Percentiles rank a stretch among this genome's conserved stretches.
Conservation (phyloP, 164 flowering plant species). For the Magnolia officinalis region DNA sequence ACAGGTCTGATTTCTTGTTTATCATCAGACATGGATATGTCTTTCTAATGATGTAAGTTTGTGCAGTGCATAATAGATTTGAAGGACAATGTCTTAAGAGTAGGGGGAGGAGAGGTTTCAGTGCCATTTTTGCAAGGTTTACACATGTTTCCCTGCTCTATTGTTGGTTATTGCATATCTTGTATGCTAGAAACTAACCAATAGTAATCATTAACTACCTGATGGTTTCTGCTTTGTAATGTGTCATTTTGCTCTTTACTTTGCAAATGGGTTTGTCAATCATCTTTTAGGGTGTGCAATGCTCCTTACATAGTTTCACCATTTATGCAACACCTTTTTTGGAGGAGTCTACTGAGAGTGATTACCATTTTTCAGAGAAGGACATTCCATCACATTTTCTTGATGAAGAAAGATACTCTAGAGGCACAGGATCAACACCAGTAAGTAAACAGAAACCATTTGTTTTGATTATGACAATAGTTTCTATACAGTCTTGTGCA, state of each 20-base stretch:
- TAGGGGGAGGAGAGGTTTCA: conserved; percentile 97
- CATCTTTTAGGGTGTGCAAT: too few relatives aligned
- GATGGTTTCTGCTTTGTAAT: not conserved
- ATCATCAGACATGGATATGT: not conserved
- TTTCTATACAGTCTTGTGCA: not conserved
- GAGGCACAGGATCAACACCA: conserved; percentile 51
- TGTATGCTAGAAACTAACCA: too few relatives aligned
- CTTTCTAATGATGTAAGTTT: conserved; percentile 14
- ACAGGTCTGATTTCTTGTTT: conserved; percentile 1
- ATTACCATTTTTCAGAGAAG: conserved; percentile 54
- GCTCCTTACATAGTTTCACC: not conserved
- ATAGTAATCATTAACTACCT: not conserved
- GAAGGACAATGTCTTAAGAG: conserved; percentile 88
- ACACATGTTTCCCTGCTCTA: conserved; percentile 1
- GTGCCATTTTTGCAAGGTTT: conserved; percentile 91
- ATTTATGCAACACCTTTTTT: not conserved
- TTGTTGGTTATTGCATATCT: too few relatives aligned
- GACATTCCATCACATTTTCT: conserved; percentile 74
- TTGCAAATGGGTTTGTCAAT: not conserved
- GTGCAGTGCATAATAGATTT: conserved; percentile 90
- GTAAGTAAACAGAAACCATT: conserved; percentile 37
- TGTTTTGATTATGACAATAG: not conserved
- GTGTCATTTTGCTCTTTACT: not conserved
- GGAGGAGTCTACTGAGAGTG: not conserved
- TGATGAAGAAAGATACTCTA: conserved; percentile 65